Percentiles rank a stretch among this genome's conserved stretches.
phyloP scores from a whole-genome alignment of 805 yeast genomes.

The Nakazawaea ishiwadae region DNA sequence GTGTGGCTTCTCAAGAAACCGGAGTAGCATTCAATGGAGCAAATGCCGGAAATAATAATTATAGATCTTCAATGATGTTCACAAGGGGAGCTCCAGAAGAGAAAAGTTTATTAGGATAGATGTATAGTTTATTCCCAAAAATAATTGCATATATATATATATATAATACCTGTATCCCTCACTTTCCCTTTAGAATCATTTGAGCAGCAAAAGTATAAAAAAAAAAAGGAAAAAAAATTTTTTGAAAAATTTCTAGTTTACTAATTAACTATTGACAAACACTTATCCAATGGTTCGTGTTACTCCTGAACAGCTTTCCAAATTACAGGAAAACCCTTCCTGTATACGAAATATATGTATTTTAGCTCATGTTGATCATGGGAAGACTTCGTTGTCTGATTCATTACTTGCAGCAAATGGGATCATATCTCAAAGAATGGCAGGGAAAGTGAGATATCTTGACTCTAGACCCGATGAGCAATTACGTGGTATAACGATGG shows the following conservation, averaged over 20 bases:
- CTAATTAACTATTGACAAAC: background rate
- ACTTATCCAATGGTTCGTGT: slow-evolving; percentile 30
- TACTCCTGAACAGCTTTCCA: slow-evolving; percentile 56
- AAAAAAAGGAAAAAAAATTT: too few relatives aligned
- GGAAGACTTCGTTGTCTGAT: slow-evolving; percentile 93
- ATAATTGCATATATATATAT: too few relatives aligned
- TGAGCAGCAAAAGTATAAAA: too few relatives aligned
- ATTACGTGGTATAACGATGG: slow-evolving; percentile 95
- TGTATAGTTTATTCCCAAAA: too few relatives aligned
- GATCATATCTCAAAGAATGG: slow-evolving; percentile 88
- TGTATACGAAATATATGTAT: slow-evolving; percentile 88
- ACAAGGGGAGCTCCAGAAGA: too few relatives aligned
- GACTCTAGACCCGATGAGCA: slow-evolving; percentile 97
- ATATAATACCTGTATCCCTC: too few relatives aligned
- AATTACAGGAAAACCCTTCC: slow-evolving; percentile 65
- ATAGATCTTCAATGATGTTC: background rate
- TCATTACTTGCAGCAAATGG: slow-evolving; percentile 93
- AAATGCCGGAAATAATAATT: background rate
- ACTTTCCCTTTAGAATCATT: too few relatives aligned
- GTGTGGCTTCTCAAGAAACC: slow-evolving; percentile 53
- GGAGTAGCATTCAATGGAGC: slow-evolving; percentile 19
- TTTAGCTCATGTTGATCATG: slow-evolving; percentile 97
- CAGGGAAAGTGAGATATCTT: slow-evolving; percentile 88
- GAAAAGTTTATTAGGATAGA: too few relatives aligned
- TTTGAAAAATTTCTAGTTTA: background rate